phyloP scores from a whole-genome alignment of 1,139 yeast species.

The Lodderomyces parapsilosis region DNA sequence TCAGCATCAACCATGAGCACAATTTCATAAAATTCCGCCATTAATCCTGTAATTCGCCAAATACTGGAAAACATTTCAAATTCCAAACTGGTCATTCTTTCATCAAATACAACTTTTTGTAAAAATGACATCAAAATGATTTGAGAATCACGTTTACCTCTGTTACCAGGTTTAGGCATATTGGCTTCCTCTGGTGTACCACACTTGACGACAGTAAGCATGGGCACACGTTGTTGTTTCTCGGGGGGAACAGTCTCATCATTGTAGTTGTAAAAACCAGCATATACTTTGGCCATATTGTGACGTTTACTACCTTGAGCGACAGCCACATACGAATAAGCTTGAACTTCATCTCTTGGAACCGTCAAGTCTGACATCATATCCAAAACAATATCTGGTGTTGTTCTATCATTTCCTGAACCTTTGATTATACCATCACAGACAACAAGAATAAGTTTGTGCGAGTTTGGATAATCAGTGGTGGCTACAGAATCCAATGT shows the following conservation, averaged over 20 bases:
- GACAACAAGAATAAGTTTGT: conserved; percentile 75
- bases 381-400: conserved; percentile 83
- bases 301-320: conserved; percentile 92
- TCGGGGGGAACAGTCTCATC: conserved; percentile 70
- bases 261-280: conserved; percentile 86
- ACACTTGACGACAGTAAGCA: conserved; percentile 81
- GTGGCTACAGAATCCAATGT: conserved; percentile 90
- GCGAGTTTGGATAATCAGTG: conserved; percentile 93
- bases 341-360: conserved; percentile 70
- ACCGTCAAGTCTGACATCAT: conserved; percentile 85
- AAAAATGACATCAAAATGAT: conserved; percentile 89
- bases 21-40: conserved; percentile 83
- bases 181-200: conserved; percentile 85
- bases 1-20: conserved; percentile 97
- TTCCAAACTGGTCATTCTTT: conserved; percentile 94
- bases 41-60: conserved; percentile 85
- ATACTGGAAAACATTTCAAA: conserved; percentile 76
- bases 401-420: conserved; percentile 79
- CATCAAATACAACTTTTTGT: conserved; percentile 90
- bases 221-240: conserved; percentile 87
- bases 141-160: conserved; percentile 98
- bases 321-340: conserved; percentile 90
- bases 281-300: conserved; percentile 94
- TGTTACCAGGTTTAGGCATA: conserved; percentile 90
- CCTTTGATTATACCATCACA: conserved; percentile 97